Evolutionary conservation across 495 filamentous ascomycete genomes (phyloP), one percentile per base, ranked within the genome.

Genomic region (Tirmania nivea): DNA sequence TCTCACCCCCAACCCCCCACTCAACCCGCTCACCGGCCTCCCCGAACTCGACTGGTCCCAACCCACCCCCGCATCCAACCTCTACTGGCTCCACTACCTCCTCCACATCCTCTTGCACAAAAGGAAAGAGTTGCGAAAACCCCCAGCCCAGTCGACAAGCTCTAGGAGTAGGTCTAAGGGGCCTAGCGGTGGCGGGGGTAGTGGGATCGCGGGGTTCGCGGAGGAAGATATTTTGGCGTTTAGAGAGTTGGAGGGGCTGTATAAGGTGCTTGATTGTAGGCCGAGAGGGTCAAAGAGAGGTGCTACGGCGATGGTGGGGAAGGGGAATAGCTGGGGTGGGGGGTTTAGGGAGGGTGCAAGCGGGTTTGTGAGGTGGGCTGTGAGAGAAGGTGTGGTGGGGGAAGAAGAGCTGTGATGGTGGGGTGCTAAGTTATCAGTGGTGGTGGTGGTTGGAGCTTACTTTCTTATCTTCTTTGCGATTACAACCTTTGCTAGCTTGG

Each of bases 61-160:
- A 45, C 39, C 39, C 39, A 14, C 39, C 12, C 39, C 39, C 39
- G 14, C 39, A 34, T 61, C 62, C 12, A 65, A 65, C 19, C 51
- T 59, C 14, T 65, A 61, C 53, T 65, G 62, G 62, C 53, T 65
- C 10, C 62, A 65, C 52, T 65, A 65, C 45, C 54, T 65, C 25
- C 53, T 56, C 12, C 55, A 57, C 34, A 64, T 65, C 35, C 53
- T 65, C 16, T 49, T 65, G 19, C 55, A 56, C 14, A 59, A 59
- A 51, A 65, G 59, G 34, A 14, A 19, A 4, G 39, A 45, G 39
- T 19, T 45, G 14, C 39, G 39, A 14, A 58, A 55, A 12, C 47
- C 63, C 2, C 54, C 60, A 1, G 39, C 60, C 7, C 61, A 60
- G 4, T 52, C 60, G 14, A 55, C 58, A 21, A 52, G 62, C 9